Conservation (phyloP, 169 alveolate species). For the Cryptosporidium tyzzeri region DNA sequence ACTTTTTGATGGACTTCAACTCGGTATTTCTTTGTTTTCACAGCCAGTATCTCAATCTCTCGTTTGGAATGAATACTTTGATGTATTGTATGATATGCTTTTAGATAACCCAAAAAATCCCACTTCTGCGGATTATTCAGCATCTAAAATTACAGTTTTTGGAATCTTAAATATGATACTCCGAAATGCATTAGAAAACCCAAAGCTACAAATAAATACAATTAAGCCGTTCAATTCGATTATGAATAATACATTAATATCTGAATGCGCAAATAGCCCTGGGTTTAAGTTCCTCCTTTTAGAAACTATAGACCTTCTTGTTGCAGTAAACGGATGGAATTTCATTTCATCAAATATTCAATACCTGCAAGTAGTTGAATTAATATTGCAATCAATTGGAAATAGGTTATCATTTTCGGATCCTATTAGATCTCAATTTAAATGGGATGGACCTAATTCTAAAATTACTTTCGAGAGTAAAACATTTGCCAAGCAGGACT, state of each 20-base stretch:
- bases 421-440: not conserved
- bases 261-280: slow-evolving; percentile 71
- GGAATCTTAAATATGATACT: slow-evolving; percentile 58
- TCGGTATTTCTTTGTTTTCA: slow-evolving; percentile 51
- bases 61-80: slow-evolving; percentile 55
- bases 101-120: slow-evolving; percentile 51
- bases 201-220: slow-evolving; percentile 40
- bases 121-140: slow-evolving; percentile 48
- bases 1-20: slow-evolving; percentile 43
- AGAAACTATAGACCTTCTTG: slow-evolving; percentile 66
- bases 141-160: slow-evolving; percentile 67
- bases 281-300: slow-evolving; percentile 46
- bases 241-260: slow-evolving; percentile 52
- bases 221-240: slow-evolving; percentile 61
- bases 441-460: slow-evolving; percentile 55
- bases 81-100: slow-evolving; percentile 54
- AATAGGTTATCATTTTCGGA: slow-evolving; percentile 58
- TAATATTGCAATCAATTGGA: slow-evolving; percentile 51
- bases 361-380: slow-evolving; percentile 17
- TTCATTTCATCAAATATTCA: slow-evolving; percentile 31
- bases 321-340: slow-evolving; percentile 58
- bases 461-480: slow-evolving; percentile 19
- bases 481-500: slow-evolving; percentile 22
- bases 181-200: slow-evolving; percentile 39
- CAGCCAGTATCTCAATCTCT: slow-evolving; percentile 43